Evolutionary conservation across 2,329 filamentous ascomycete genomes (phyloP), one percentile per base, ranked within the genome.

Genomic region (Trichoderma koningii): DNA sequence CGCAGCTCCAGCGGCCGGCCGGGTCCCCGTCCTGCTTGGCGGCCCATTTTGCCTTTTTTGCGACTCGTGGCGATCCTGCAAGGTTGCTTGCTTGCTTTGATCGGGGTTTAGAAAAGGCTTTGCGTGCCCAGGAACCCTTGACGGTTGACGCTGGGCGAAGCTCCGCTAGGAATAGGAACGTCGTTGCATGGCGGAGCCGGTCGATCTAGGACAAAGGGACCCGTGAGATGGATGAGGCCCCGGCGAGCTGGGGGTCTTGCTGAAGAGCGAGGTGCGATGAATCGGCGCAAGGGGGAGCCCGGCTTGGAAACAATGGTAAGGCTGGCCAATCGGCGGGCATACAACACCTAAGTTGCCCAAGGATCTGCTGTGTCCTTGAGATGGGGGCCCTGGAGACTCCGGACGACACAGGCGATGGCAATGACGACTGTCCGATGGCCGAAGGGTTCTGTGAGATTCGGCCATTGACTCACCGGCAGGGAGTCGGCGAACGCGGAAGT

Each of bases 11-110:
- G 50, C 34, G 59, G 59, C 59, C 34, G 59, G 59, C 59, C 59
- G 34, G 47, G 23, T 5, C 28, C 28, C 30, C 41, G 50, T 63
- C 59, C 48, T 53, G n/a, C 30, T 45, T 63, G 59, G 59, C 59
- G 59, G 59, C 59, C 59, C 59, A 63, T 63, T 63, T 63, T 63
- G 50, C 59, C 59, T 63, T 63, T 62, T 38, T 63, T 63, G 48
- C 50, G 41, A 45, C 26, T 38, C 34, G 48, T 63, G 50, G 48
- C 59, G 48, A 63, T 61, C 57, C 57, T 61, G 48, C 48, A 52
- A 61, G 57, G 57, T 61, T 61, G 57, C 48, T 41, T 52, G 41
- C 48, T 63, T 63, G 26, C 34, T 38, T 38, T 14, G 30, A 63
- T 63, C 59, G 23, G 59, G 59, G 59, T 15, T 47, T 63, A 63